A percentile compares a stretch with the other conserved stretches of the same genome.
These are phyloP conservation scores for Sclerotinia subarctica DNA, from an alignment of 2,329 filamentous ascomycete genomes.

Conservation along the genomic window DNA sequence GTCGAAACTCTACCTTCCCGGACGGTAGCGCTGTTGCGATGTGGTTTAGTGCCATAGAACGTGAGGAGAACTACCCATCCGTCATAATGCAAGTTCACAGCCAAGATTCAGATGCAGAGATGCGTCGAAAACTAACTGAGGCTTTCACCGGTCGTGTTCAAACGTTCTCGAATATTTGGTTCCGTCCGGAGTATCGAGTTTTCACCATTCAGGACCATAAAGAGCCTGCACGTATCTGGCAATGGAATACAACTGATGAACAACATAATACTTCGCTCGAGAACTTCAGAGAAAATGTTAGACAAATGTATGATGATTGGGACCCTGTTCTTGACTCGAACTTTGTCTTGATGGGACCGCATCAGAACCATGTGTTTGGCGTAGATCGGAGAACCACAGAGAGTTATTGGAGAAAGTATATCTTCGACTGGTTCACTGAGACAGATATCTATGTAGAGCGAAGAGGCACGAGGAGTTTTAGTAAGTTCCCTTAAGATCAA, in stretches of 20 bases:
- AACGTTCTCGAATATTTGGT: slow-evolving; percentile 24
- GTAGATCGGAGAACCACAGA: slow-evolving; percentile 21
- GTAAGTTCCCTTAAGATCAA: not conserved
- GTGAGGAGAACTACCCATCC: slow-evolving; percentile 1
- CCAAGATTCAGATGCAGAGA: not conserved
- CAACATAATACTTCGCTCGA: not conserved
- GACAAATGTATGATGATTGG: slow-evolving; percentile 13
- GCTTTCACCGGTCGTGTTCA: not conserved
- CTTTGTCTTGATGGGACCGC: slow-evolving; percentile 8
- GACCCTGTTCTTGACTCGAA: not conserved
- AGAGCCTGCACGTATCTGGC: not conserved
- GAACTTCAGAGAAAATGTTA: not conserved
- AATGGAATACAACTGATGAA: slow-evolving; percentile 7
- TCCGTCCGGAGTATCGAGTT: slow-evolving; percentile 25
- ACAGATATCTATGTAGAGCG: slow-evolving; percentile 7
- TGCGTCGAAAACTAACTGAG: not conserved
- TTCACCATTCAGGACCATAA: slow-evolving; percentile 17
- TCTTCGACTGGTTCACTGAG: slow-evolving; percentile 27
- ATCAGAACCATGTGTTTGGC: not conserved
- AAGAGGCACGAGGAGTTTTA: not conserved
- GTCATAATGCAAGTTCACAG: slow-evolving; percentile 8
- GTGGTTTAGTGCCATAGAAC: slow-evolving; percentile 17
- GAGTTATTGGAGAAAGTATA: slow-evolving; percentile 20
- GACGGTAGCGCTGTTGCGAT: slow-evolving; percentile 9
- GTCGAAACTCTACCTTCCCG: not conserved